A percentile compares a stretch with the other conserved stretches of the same genome.
These are phyloP conservation scores for Metschnikowia corniflorae DNA, from an alignment of 805 yeast genomes.

Conservation along the genomic window DNA sequence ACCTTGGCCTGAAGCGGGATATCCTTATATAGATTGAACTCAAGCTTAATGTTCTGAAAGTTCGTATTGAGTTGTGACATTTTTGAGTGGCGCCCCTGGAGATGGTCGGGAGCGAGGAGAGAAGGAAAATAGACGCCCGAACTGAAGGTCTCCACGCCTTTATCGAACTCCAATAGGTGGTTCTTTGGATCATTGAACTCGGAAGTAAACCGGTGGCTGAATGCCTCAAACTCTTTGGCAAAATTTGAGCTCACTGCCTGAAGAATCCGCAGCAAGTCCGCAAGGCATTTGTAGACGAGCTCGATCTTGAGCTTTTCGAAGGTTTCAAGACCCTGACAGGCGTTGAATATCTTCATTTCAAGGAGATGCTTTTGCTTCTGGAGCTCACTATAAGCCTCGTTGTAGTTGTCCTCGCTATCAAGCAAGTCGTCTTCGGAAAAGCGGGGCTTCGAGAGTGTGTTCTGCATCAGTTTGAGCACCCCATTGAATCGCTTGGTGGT, in stretches of 20 bases:
- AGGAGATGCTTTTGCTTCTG: slow-evolving; percentile 29
- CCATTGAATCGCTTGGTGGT: slow-evolving; percentile 29
- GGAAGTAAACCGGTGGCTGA: slow-evolving; percentile 2
- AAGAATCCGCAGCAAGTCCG: slow-evolving; percentile 32
- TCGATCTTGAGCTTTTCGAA: slow-evolving; percentile 37
- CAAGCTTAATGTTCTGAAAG: slow-evolving; percentile 36
- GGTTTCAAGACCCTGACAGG: slow-evolving; percentile 25
- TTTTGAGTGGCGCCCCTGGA: slow-evolving; percentile 20
- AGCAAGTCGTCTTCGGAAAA: slow-evolving; percentile 24
- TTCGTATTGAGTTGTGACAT: slow-evolving; percentile 28
- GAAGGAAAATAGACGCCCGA: slow-evolving; percentile 42
- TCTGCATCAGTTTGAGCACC: slow-evolving; percentile 32
- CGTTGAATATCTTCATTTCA: slow-evolving; percentile 26
- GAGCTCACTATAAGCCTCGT: slow-evolving; percentile 31
- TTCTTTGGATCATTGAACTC: slow-evolving; percentile 5
- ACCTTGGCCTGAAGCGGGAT: slow-evolving; percentile 32
- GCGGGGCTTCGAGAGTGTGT: slow-evolving; percentile 29
- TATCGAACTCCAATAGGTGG: slow-evolving; percentile 15
- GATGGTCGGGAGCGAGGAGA: slow-evolving; percentile 26
- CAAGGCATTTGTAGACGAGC: slow-evolving; percentile 30
- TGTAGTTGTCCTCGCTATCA: slow-evolving; percentile 30
- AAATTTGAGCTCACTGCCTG: slow-evolving; percentile 11
- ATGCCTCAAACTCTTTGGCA: slow-evolving; percentile 1
- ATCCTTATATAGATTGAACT: slow-evolving; percentile 40
- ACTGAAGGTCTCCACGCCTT: slow-evolving; percentile 23